Base-by-base conservation (phyloP, 2,329 filamentous ascomycete genomes). In the Nigrospora osmanthi region DNA sequence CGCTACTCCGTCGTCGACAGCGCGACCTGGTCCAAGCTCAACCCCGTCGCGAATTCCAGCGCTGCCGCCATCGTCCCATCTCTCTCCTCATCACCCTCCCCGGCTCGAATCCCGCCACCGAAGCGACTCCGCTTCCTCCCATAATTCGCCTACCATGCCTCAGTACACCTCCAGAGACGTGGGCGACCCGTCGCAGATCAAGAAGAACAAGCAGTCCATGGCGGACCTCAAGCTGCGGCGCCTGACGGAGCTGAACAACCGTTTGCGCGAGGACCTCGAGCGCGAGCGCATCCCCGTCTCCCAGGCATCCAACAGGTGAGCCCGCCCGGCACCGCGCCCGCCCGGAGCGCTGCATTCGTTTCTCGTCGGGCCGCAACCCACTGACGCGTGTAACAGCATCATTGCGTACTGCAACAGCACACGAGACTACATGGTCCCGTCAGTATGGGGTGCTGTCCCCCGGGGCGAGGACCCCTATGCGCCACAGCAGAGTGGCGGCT, bases 141-240 rank as follows among this genome's bases (percentile, higher is more conserved):
- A 47, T 45, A 52, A 43, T 38, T 47, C 56, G 49, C 48, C 50
- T 64, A 75, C 64, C 52, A 82, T 83, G 78, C 77, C 80, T 67
- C 73, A 78, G 54, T 84, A 83, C 69, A 81, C 79, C 47, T 82
- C 80, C 40, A 76, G 80, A 58, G 80, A 84, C 61, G 77, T 80
- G 50, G 78, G 78, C 67, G 80, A 84, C 63, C 78, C 79, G 64
- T 78, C 77, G 59, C 79, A 83, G 65, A 79, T 81, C 58, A 82
- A 80, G 78, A 95, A 90, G 75, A 97, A 94, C 75, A 96, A 96
- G 77, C 93, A 97, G 73, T 95, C 89, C 65, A 97, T 98, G 88
- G 91, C 91, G 57, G 93, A 98, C 67, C 80, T 98, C 54, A 98
- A 98, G 78, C 81, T 97, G 60, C 85, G 93, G 61, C 86, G 93